Base-by-base conservation (phyloP, 129 eudicot genomes). In the Heracleum sosnowskyi region DNA sequence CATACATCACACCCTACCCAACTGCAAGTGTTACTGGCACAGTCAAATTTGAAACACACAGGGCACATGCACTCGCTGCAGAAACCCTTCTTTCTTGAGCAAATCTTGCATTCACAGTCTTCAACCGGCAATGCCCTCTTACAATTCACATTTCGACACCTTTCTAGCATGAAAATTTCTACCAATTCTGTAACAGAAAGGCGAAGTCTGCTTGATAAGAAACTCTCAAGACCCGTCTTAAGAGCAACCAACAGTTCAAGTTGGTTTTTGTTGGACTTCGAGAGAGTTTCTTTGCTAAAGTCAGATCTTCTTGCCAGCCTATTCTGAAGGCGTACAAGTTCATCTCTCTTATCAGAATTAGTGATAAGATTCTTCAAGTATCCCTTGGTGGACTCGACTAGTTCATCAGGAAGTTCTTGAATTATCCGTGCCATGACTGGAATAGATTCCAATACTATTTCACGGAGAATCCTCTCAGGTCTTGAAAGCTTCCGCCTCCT, bases 1-100 rank as follows among this genome's bases (percentile, higher is more conserved):
- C 98, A 93, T 7, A 85, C 94, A 78, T 93, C 98, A 76, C 98
- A 93, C 11, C 98, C 98, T n/a, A 93, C 97, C 98, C 98, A 93
- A 87, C 98, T 90, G 86, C 98, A 93, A 1, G 98, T 93, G 47
- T 90, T 89, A 68, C 76, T 87, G 15, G 98, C 98, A 77, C 92
- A 90, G 77, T 93, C 98, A 22, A 93, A 93, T 78, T 93, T 90
- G 53, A 89, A 81, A 76, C 98, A 93, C 34, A 93, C 90, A 0
- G 96, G 98, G 74, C 98, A 93, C 98, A 93, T 93, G 78, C 98
- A 93, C 69, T 90, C 94, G 29, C 97, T 90, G 71, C 98, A 93
- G 78, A 93, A 93, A 24, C 98, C 98, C 82, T 89, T 87, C 73
- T 87, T 87, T 34, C 91, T 85, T 1, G 98, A 87, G 87, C 98